A percentile compares a stretch with the other conserved stretches of the same genome.
These are phyloP conservation scores for Emmonsia crescens DNA, from an alignment of 2,329 filamentous ascomycete species.

Conservation along the genomic window DNA sequence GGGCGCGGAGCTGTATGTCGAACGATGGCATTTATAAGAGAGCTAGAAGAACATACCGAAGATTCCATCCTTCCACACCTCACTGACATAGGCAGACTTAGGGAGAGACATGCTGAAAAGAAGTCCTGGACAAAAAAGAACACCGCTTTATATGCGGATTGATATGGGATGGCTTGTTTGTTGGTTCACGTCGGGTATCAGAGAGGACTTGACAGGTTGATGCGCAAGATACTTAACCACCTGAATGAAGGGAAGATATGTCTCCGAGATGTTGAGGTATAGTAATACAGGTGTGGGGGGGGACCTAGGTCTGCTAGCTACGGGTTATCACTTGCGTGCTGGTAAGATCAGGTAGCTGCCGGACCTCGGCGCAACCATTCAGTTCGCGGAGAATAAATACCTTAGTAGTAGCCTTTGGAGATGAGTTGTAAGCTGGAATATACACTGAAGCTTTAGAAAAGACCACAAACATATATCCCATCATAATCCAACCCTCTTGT, in stretches of 20 bases:
- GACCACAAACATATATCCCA: too few relatives aligned
- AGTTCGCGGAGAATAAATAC: too few relatives aligned
- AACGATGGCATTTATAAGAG: not conserved
- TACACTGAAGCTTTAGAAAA: not conserved
- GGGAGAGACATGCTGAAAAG: conserved; percentile 50
- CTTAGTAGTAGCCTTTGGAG: too few relatives aligned
- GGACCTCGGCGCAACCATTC: not conserved
- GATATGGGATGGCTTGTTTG: not conserved
- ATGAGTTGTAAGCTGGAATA: not conserved
- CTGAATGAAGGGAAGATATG: not conserved
- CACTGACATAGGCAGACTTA: conserved; percentile 65
- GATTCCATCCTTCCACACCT: conserved; percentile 76
- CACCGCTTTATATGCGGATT: not conserved
- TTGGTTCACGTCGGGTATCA: not conserved
- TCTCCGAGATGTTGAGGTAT: not conserved
- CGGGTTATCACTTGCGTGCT: not conserved
- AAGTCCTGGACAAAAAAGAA: not conserved
- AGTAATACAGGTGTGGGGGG: not conserved
- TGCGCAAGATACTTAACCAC: not conserved
- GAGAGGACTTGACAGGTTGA: not conserved
- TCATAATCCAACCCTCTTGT: too few relatives aligned
- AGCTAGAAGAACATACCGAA: conserved; percentile 50
- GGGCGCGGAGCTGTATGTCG: too few relatives aligned
- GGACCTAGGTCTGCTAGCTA: not conserved
- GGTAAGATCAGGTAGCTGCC: not conserved